Percentiles rank a stretch among this genome's conserved stretches.
phyloP scores from a whole-genome alignment of 108 stramenopile species.

The Nitzschia palea region DNA sequence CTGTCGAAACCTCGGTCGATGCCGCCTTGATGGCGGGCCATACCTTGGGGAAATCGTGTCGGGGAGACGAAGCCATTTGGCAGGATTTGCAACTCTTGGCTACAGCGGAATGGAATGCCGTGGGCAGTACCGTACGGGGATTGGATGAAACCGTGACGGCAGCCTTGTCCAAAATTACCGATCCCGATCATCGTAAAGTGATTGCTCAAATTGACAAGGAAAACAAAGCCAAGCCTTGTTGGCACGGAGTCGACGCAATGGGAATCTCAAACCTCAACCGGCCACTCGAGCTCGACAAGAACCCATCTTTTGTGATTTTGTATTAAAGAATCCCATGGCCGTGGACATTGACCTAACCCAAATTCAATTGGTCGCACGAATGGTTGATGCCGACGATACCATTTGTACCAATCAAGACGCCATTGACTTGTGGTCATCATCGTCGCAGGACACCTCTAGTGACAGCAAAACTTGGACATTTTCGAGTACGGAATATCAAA shows the following conservation, averaged over 20 bases:
- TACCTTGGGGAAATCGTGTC: constrained; percentile 25
- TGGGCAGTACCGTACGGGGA: constrained; percentile 15
- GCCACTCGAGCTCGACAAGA: constrained; percentile 64
- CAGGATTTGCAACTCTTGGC: constrained; percentile 61
- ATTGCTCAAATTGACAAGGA: constrained; percentile 79
- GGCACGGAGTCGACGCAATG: constrained; percentile 62
- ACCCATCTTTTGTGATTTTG: constrained; percentile 69
- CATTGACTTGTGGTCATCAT: constrained; percentile 32
- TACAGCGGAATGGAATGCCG: constrained; percentile 59
- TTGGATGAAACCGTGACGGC: constrained; percentile 37
- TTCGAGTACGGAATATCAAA: constrained; percentile 48
- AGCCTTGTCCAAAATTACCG: constrained; percentile 48
- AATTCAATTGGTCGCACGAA: constrained; percentile 73
- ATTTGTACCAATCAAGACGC: constrained; percentile 73
- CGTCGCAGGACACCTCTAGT: background rate
- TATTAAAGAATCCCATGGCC: constrained; percentile 61
- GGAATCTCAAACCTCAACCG: constrained; percentile 36
- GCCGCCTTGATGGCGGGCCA: background rate
- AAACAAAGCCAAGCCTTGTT: constrained; percentile 49
- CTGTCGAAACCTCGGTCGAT: background rate
- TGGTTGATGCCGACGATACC: constrained; percentile 37
- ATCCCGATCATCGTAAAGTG: constrained; percentile 54
- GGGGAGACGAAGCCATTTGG: constrained; percentile 52
- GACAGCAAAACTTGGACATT: constrained; percentile 54
- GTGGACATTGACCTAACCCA: constrained; percentile 59